Evolutionary conservation across 1,284 basidiomycete genomes (phyloP), one percentile per base, ranked within the genome.

Genomic region (Exsudoporus floridanus): DNA sequence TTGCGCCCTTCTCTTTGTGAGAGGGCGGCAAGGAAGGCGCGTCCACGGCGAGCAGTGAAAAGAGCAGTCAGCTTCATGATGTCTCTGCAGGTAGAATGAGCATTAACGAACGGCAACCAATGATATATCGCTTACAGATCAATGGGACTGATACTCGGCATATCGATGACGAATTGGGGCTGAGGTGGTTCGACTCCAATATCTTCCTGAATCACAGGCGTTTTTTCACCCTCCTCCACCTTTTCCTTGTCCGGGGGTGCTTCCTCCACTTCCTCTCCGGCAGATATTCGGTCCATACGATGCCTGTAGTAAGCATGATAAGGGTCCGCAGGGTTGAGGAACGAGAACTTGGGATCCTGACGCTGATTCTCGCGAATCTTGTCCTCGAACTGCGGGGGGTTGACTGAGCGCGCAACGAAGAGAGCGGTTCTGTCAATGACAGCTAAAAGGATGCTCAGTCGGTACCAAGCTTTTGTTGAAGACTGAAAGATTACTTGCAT

Each of bases 271-370:
- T 83, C 71, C 67, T 93, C 92, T 30, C 90, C 89, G 45, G 85
- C 79, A 55, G 83, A 73, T 58, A 92, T 81, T 65, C 82, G 83
- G 49, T 91, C 87, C 74, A 94, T 84, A 68, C 89, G 86, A 76
- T 94, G 86, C 66, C 89, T 84, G 71, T 98, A 98, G 76, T 98
- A 98, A 58, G 90, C 90, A 84, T 98, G 91, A 76, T 96, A 98
- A 62, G 95, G 92, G 78, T 98, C 95, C 52, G 86, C 84, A 54
- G 89, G 84, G 75, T 94, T 94, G 71, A 98, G 81, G 78, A 98
- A 98, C 52, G 94, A 91, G 79, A 98, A 98, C 74, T 96, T 94
- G 58, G 94, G 92, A 77, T 98, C 94, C 58, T 86, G 83, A 75
- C 92, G 92, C 72, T 95, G 94, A 66, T 89, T 87, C 74, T 96